Percentiles rank a stretch among this genome's conserved stretches.
phyloP scores from a whole-genome alignment of 208 protist genomes.

The Trypanosoma melophagium region DNA sequence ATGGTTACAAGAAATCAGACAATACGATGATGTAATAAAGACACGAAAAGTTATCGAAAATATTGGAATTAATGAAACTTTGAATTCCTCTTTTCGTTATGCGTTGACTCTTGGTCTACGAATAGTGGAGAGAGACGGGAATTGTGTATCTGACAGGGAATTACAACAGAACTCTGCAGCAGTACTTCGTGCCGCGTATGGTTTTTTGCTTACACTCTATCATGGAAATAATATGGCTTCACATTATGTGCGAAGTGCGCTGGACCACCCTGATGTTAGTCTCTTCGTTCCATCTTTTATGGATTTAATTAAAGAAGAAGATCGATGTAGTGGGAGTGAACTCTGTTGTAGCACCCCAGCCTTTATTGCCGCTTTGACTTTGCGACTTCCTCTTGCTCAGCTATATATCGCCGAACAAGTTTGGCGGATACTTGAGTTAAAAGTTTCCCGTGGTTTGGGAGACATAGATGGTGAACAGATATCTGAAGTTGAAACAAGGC shows the following conservation, averaged over 20 bases:
- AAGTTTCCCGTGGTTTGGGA: neutral
- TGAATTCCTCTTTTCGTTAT: neutral
- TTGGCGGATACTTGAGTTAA: conserved; percentile 25
- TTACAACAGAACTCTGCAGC: neutral
- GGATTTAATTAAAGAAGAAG: conserved; percentile 9
- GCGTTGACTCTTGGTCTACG: conserved; percentile 11
- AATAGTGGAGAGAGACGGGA: conserved; percentile 16
- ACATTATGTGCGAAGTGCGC: conserved; percentile 15
- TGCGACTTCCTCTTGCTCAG: conserved; percentile 46
- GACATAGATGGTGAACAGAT: neutral
- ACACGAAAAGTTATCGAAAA: neutral
- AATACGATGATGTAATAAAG: neutral
- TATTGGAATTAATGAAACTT: neutral
- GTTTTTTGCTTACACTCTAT: conserved; percentile 18
- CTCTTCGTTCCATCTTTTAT: conserved; percentile 24
- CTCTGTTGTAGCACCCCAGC: conserved; percentile 13
- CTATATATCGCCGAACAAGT: conserved; percentile 38
- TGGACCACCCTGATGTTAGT: conserved; percentile 18
- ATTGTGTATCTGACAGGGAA: neutral
- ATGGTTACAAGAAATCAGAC: conserved; percentile 15
- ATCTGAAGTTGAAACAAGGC: conserved; percentile 9
- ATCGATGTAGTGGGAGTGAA: conserved; percentile 4
- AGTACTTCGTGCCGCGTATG: conserved; percentile 16
- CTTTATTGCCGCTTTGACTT: conserved; percentile 37
- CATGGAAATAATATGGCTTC: conserved; percentile 15